phyloP scores from a whole-genome alignment of 2,329 filamentous ascomycete genomes.

The Penicillium sp. region DNA sequence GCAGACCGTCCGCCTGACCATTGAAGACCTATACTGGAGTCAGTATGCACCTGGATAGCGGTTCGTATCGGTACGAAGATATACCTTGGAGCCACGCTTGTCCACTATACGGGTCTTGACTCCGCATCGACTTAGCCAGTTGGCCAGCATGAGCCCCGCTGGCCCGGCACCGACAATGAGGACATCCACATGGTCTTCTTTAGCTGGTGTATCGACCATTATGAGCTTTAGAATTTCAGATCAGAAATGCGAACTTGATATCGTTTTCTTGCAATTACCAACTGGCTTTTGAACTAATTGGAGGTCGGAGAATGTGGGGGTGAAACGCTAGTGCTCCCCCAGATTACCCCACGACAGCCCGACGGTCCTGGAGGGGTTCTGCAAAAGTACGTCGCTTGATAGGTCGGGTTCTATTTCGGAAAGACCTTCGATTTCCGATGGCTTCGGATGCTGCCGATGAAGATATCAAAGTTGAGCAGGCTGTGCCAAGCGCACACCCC shows the following conservation, averaged over 20 bases:
- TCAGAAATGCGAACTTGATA: neutral
- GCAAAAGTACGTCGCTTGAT: neutral
- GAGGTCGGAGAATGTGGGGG: neutral
- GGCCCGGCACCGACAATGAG: constrained; percentile 41
- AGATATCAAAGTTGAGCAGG: neutral
- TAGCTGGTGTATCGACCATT: neutral
- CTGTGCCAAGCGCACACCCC: neutral
- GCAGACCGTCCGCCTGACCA: constrained; percentile 55
- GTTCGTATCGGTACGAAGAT: neutral
- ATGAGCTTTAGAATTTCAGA: neutral
- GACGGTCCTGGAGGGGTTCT: neutral
- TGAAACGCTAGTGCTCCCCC: neutral
- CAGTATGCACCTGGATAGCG: neutral
- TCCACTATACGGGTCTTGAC: constrained; percentile 50
- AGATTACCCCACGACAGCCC: neutral
- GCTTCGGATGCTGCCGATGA: neutral
- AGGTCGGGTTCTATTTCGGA: neutral
- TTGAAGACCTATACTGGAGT: constrained; percentile 14
- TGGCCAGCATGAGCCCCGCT: constrained; percentile 47
- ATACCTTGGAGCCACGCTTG: constrained; percentile 39
- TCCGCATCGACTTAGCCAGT: constrained; percentile 48
- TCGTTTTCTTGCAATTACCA: neutral
- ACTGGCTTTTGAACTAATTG: neutral
- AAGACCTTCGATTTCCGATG: neutral
- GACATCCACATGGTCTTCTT: neutral